phyloP scores from a whole-genome alignment of 1,284 basidiomycete species.

The Agaricales sp. region DNA sequence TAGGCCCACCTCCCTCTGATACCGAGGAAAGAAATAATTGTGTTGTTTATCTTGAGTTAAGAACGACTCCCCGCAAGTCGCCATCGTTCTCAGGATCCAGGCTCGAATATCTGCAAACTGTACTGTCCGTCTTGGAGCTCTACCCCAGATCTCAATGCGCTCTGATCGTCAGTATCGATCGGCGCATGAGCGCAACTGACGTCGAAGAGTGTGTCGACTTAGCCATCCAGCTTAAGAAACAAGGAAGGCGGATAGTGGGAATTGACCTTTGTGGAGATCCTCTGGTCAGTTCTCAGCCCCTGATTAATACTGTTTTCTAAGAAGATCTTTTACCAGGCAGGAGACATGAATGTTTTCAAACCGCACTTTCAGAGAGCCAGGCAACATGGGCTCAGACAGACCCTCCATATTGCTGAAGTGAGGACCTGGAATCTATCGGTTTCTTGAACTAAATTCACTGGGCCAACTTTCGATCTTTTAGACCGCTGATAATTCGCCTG shows the following conservation, averaged over 20 bases:
- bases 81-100: slow-evolving; percentile 34
- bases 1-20: slow-evolving; percentile 18
- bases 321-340: slow-evolving; percentile 28
- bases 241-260: slow-evolving; percentile 60
- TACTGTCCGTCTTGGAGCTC: slow-evolving; percentile 54
- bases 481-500: slow-evolving; percentile 38
- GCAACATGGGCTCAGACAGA: slow-evolving; percentile 51
- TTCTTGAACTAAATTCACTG: neutral
- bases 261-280: slow-evolving; percentile 78
- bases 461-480: slow-evolving; percentile 15
- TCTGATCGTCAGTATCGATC: slow-evolving; percentile 65
- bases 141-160: slow-evolving; percentile 41
- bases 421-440: slow-evolving; percentile 5
- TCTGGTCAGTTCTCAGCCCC: slow-evolving; percentile 18
- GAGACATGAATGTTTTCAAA: slow-evolving; percentile 44
- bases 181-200: slow-evolving; percentile 44
- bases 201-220: slow-evolving; percentile 46
- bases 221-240: slow-evolving; percentile 42
- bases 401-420: slow-evolving; percentile 78
- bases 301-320: neutral
- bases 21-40: slow-evolving; percentile 39
- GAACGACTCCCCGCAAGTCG: slow-evolving; percentile 57
- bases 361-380: slow-evolving; percentile 45
- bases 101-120: slow-evolving; percentile 47
- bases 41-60: slow-evolving; percentile 55